Base-by-base conservation (phyloP, 441 rosid genomes). In the Eruca vesicaria region DNA sequence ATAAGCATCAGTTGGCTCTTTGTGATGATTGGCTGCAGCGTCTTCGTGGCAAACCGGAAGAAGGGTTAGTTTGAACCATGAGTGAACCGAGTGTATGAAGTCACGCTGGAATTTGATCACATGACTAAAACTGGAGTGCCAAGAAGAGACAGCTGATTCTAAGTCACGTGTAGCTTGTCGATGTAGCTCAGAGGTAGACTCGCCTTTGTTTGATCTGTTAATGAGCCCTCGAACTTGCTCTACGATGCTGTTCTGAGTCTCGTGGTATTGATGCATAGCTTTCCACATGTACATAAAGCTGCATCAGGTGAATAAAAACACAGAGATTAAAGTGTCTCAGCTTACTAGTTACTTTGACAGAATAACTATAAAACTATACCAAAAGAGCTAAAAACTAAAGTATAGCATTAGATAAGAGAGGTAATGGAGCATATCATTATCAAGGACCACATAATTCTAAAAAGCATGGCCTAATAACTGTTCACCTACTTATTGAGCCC, bases 241-340 rank as follows among this genome's bases (percentile, higher is more conserved):
- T 65, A 94, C 99, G 33, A 92, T 88, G 85, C 78, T 76, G 77
- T 73, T 89, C 84, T 94, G 99, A 69, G 87, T 80, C 79, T 92
- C 97, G 73, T 94, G 99, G 84, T 74, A 87, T 68, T 87, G 89
- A 71, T 92, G 85, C 99, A 92, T 92, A 20, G 92, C 85, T 75
- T 70, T 88, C 99, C 99, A 94, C 99, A 94, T 92, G 80, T 88
- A 90, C 99, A 89, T 89, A 72, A 92, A 85, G 71, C 99, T 94
- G 94, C 83, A 83, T 63, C 59, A 67, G 21, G 33, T 31, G 38
- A 29, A 56, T 58, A 71, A 50, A 26, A 31, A 67, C 56, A 15
- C 28, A 18, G 36, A 45, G 20, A 45, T 45, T 45, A 61, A 68
- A 52, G 43, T 18, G 38, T 60, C 36, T 18, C 41, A 48, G 21